Evolutionary conservation across 495 filamentous ascomycete species (phyloP).

Genomic region (Penicillium antarcticum): DNA sequence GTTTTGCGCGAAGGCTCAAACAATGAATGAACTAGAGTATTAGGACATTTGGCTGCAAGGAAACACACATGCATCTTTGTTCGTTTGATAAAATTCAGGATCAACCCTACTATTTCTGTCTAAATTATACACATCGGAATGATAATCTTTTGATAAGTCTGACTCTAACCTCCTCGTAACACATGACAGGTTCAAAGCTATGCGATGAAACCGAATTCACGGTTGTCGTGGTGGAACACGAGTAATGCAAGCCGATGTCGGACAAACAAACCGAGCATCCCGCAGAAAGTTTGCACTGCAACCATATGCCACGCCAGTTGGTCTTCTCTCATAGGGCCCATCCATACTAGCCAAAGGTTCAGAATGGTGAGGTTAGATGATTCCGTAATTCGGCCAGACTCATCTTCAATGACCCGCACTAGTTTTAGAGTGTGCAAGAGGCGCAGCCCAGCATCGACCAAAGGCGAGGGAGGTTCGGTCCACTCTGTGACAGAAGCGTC

Average conservation of each 20-base stretch:
- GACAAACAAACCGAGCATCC: conserved; percentile 78
- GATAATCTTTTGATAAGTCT: background rate
- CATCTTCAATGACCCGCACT: conserved; percentile 60
- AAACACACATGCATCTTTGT: background rate
- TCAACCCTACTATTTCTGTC: background rate
- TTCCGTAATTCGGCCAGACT: conserved; percentile 67
- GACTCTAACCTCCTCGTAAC: too few species aligned
- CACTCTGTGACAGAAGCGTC: conserved; percentile 84
- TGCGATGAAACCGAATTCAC: conserved; percentile 29
- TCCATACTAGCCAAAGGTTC: conserved; percentile 95
- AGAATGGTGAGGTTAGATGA: conserved; percentile 89
- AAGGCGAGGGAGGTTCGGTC: conserved; percentile 60
- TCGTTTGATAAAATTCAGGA: background rate
- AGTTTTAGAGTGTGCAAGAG: conserved; percentile 62
- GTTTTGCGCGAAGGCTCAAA: conserved; percentile 12
- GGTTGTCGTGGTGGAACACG: conserved; percentile 85
- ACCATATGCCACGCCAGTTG: conserved; percentile 73
- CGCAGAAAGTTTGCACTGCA: conserved; percentile 66
- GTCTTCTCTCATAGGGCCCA: conserved; percentile 88
- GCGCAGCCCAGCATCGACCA: conserved; percentile 59
- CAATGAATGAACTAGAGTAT: background rate
- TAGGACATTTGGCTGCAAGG: too few species aligned
- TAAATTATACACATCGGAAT: conserved; percentile 9
- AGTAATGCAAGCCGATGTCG: conserved; percentile 80
- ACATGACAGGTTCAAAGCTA: conserved; percentile 7